phyloP scores from a whole-genome alignment of 495 filamentous ascomycete genomes.

The Xylaria nigripes region DNA sequence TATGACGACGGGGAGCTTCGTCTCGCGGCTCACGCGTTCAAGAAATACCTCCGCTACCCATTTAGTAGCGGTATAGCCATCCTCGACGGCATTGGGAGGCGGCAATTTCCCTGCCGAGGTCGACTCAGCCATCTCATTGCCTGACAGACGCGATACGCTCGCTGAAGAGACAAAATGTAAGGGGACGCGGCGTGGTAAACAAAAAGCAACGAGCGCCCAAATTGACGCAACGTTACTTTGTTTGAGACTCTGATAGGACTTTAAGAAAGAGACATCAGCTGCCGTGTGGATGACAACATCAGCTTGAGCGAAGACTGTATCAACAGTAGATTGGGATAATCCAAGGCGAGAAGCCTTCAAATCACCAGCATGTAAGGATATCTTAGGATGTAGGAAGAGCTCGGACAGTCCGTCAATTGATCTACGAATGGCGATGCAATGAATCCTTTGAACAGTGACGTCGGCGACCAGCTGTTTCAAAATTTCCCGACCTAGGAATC shows the following conservation, averaged over 20 bases:
- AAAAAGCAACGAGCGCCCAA: slow-evolving; percentile 30
- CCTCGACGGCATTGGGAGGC: slow-evolving; percentile 14
- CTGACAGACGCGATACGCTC: slow-evolving; percentile 14
- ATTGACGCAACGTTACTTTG: slow-evolving; percentile 39
- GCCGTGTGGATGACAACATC: slow-evolving; percentile 47
- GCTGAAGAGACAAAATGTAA: slow-evolving; percentile 45
- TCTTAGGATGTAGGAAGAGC: slow-evolving; percentile 22
- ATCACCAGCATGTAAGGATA: slow-evolving; percentile 22
- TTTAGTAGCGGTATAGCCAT: slow-evolving; percentile 43
- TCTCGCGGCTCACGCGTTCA: slow-evolving; percentile 23
- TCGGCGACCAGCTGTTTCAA: neutral
- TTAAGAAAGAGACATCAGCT: slow-evolving; percentile 43
- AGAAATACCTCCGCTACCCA: slow-evolving; percentile 48
- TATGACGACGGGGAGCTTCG: slow-evolving; percentile 29
- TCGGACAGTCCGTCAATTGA: too few species aligned
- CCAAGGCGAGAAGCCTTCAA: slow-evolving; percentile 23
- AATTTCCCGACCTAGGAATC: slow-evolving; percentile 8
- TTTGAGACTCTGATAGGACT: slow-evolving; percentile 38
- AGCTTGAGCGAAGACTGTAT: slow-evolving; percentile 22
- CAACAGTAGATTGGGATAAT: slow-evolving; percentile 20
- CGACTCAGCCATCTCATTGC: neutral
- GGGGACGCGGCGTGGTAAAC: slow-evolving; percentile 27
- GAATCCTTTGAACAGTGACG: slow-evolving; percentile 13
- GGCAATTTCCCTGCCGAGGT: slow-evolving; percentile 9
- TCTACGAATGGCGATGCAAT: slow-evolving; percentile 10